These are phyloP conservation scores for Hortaea sp. DNA, from an alignment of 2,329 filamentous ascomycete species.

Conservation along the genomic window DNA sequence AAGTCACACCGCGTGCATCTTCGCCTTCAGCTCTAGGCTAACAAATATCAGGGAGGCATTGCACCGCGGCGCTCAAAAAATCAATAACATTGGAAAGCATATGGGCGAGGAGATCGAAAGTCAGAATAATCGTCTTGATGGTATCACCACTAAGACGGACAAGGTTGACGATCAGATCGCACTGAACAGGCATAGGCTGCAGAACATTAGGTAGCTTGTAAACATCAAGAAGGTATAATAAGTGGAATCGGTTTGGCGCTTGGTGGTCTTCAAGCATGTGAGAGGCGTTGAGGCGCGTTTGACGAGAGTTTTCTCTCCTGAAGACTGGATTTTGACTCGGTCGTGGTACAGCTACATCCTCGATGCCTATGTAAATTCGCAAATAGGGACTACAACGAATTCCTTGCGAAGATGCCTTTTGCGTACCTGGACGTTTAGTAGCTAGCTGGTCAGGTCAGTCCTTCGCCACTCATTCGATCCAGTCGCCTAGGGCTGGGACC, in stretches of 20 bases:
- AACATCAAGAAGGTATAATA: not conserved
- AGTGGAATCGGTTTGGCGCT: not conserved
- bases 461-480: too few species aligned
- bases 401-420: too few species aligned
- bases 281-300: too few species aligned
- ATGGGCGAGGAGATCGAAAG: slow-evolving; percentile 58
- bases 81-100: not conserved
- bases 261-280: too few species aligned
- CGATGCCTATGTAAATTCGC: too few species aligned
- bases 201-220: slow-evolving; percentile 21
- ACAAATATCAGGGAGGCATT: not conserved
- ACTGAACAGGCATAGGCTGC: slow-evolving; percentile 64
- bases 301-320: too few species aligned
- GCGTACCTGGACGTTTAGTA: too few species aligned
- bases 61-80: not conserved
- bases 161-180: slow-evolving; percentile 71
- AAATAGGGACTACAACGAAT: too few species aligned
- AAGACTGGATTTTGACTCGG: too few species aligned
- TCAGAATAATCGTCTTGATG: slow-evolving; percentile 68
- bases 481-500: too few species aligned
- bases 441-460: too few species aligned
- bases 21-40: not conserved
- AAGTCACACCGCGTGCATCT: slow-evolving; percentile 4
- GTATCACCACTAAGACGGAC: slow-evolving; percentile 62
- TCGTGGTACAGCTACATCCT: too few species aligned